Evolutionary conservation across 352 stramenopile species (phyloP), one percentile per base, ranked within the genome.

Genomic region (Paralagenidium karlingii): DNA sequence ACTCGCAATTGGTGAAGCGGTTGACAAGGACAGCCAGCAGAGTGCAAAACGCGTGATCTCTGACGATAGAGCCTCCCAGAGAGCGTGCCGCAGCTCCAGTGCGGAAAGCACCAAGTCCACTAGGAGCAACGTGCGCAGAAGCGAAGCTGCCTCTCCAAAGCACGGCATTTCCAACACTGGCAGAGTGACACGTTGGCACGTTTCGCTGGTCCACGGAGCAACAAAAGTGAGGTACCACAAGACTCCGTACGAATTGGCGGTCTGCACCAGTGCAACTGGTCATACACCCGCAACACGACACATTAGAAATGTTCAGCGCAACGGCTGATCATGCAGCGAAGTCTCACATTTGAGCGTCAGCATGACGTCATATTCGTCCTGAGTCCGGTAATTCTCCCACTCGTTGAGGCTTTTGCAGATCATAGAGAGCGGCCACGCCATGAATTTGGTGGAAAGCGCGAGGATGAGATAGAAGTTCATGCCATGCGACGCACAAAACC

Each of bases 381-480:
- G 68, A n/a, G 70, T 60, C 22, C 61, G 63, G 51, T 85, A 66
- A 43, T 89, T 86, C 37, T 86, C 71, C 67, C 68, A 85, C 30
- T 81, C 57, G 29, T 62, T 82, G 27, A 85, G 44, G 15, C 34
- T 12, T 29, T 43, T 49, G 26, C 51, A 55, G 6, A 67, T 24
- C 27, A 34, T 25, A 7, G 51, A 48, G 10, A 67, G 38, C 6
- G 51, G 68, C 0, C 36, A 21, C 27, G 40, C 37, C 25, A 58
- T 53, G 37, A 57, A 59, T 40, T 62, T 67, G 22, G 57, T 53
- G n/a, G 82, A 41, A 3, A 56, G 43, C 3, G 70, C 59, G 21
- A 82, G 40, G 8, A 46, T n/a, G n/a, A n/a, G n/a, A n/a, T n/a
- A n/a, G n/a, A n/a, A n/a, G n/a, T n/a, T n/a, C n/a, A n/a, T n/a